phyloP scores from a whole-genome alignment of 169 alveolate genomes.

The Cystoisospora suis region DNA sequence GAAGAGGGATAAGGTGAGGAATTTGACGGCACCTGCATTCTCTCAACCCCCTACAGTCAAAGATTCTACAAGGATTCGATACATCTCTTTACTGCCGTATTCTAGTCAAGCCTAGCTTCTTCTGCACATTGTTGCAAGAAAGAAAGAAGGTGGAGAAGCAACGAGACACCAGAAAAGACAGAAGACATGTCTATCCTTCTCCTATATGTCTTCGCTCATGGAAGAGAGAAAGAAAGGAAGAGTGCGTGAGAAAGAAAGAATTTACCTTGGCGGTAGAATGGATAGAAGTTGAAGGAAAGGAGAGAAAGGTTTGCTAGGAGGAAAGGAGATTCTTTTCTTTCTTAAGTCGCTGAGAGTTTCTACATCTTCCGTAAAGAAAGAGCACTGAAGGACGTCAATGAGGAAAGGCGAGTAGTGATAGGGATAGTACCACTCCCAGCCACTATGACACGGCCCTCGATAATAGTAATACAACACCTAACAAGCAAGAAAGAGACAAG shows the following conservation, averaged over 20 bases:
- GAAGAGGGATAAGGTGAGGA: too few species aligned
- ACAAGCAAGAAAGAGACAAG: not conserved
- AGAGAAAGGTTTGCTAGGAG: constrained; percentile 89
- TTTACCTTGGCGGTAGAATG: constrained; percentile 94
- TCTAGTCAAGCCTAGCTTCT: too few species aligned
- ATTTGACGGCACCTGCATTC: too few species aligned
- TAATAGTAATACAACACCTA: constrained; percentile 65
- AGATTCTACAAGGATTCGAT: too few species aligned
- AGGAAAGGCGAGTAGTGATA: constrained; percentile 99
- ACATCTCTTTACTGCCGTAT: too few species aligned
- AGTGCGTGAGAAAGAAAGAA: not conserved
- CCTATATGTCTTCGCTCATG: too few species aligned
- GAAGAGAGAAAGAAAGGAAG: not conserved
- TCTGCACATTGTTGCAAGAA: not conserved
- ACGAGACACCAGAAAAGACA: not conserved
- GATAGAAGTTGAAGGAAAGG: constrained; percentile 96
- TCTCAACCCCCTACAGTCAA: too few species aligned
- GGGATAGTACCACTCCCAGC: constrained; percentile 99
- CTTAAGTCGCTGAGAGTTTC: constrained; percentile 22
- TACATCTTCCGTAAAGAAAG: constrained; percentile 20
- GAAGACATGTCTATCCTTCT: not conserved
- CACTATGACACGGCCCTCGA: constrained; percentile 69
- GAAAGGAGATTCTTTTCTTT: constrained; percentile 20
- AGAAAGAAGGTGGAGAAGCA: not conserved
- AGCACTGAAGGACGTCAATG: constrained; percentile 86